These are phyloP conservation scores for Sporothrix pallida DNA, from an alignment of 2,329 filamentous ascomycete genomes.

Conservation along the genomic window DNA sequence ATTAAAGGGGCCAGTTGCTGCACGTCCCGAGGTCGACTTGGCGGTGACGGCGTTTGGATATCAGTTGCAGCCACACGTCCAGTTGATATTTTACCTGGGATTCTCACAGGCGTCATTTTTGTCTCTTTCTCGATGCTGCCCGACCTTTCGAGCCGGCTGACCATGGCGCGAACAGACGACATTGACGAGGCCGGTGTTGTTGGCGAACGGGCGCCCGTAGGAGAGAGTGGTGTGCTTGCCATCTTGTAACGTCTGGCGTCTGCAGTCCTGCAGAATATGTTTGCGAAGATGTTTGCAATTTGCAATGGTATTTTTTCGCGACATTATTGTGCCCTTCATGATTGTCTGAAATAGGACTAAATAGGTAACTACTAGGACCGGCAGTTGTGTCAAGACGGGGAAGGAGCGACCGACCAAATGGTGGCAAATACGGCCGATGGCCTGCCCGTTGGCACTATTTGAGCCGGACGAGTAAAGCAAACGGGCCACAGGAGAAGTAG, in stretches of 20 bases:
- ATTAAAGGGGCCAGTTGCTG: background rate
- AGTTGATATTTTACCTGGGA: background rate
- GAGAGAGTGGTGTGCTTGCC: background rate
- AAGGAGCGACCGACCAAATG: conserved; percentile 23
- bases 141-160: conserved; percentile 30
- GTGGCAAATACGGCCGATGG: conserved; percentile 21
- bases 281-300: background rate
- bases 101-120: background rate
- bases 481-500: background rate
- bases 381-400: background rate
- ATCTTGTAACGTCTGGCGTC: background rate
- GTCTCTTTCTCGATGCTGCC: background rate
- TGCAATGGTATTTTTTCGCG: too few species aligned
- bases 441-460: conserved; percentile 4
- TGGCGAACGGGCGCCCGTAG: background rate
- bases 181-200: background rate
- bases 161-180: conserved; percentile 32
- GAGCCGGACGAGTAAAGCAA: conserved; percentile 22
- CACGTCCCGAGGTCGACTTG: too few species aligned
- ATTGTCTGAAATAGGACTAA: background rate
- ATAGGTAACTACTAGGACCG: background rate
- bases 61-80: background rate
- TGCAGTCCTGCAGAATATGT: background rate
- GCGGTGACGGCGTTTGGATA: background rate
- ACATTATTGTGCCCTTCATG: background rate